These are phyloP conservation scores for Trichomonas gallinae DNA, from an alignment of 208 protist species.

Conservation along the genomic window DNA sequence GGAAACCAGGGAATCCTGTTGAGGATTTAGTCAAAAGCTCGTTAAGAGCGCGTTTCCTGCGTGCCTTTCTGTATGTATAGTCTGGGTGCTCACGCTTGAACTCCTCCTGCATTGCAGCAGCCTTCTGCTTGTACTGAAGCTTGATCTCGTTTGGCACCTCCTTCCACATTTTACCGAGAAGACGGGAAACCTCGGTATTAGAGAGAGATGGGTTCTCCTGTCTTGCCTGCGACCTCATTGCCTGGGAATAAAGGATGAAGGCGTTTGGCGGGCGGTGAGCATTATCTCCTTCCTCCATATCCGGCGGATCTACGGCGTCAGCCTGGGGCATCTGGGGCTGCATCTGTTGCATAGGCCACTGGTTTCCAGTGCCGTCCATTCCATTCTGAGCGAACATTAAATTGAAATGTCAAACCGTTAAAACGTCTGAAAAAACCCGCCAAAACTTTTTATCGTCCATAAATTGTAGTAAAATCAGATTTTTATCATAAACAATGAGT, in stretches of 20 bases:
- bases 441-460: neutral
- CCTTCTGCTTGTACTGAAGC: neutral
- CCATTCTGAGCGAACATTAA: neutral
- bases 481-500: too few relatives aligned
- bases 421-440: neutral
- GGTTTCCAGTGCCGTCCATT: neutral
- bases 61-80: neutral
- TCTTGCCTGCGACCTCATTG: neutral
- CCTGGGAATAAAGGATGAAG: neutral
- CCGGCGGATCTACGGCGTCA: neutral
- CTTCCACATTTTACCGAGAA: conserved; percentile 1
- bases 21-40: neutral
- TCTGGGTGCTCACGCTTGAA: neutral
- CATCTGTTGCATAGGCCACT: neutral
- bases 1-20: neutral
- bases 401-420: neutral
- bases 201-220: neutral
- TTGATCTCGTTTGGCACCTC: neutral
- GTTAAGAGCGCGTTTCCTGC: neutral
- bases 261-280: neutral
- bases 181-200: neutral
- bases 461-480: too few relatives aligned
- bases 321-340: neutral
- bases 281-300: neutral
- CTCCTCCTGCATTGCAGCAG: neutral